Conservation (phyloP, 352 stramenopile species). For the Phytopythium vexans region DNA sequence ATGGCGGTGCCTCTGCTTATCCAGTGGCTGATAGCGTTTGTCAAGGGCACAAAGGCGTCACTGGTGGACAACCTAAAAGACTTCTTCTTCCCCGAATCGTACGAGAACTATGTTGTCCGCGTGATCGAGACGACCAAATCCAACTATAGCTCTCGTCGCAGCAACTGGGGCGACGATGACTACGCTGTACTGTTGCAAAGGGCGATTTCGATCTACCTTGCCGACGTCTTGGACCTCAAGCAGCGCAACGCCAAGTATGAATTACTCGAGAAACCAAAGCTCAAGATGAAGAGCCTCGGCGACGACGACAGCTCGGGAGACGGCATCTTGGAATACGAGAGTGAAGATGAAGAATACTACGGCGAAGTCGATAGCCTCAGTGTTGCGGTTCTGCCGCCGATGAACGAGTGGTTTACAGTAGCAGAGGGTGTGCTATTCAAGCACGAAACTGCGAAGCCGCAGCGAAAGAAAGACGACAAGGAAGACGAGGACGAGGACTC, state of each 20-base stretch:
- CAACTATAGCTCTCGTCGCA: slow-evolving; percentile 25
- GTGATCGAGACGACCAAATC: slow-evolving; percentile 28
- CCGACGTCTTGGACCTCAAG: slow-evolving; percentile 25
- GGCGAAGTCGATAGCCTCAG: no score
- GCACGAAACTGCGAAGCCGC: slow-evolving; percentile 25
- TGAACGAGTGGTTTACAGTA: no score
- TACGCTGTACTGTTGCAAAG: slow-evolving; percentile 45
- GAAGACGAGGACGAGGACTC: slow-evolving; percentile 21
- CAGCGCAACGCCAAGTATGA: slow-evolving; percentile 29
- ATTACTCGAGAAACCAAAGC: slow-evolving; percentile 20
- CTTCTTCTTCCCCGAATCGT: no score
- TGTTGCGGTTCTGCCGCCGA: no score
- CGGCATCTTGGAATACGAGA: no score
- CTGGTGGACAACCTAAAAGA: no score
- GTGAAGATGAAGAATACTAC: no score
- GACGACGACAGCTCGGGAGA: no score
- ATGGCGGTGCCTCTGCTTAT: slow-evolving; percentile 24
- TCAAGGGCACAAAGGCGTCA: no score
- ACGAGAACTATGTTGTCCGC: slow-evolving; percentile 17
- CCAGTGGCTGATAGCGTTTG: no score
- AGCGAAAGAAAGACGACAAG: slow-evolving; percentile 6
- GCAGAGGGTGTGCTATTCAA: slow-evolving; percentile 20
- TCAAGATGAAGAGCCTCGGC: slow-evolving; percentile 3
- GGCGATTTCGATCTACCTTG: slow-evolving; percentile 38
- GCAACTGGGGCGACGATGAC: slow-evolving; percentile 30